Base-by-base conservation (phyloP, 2,329 filamentous ascomycete genomes). In the Diaporthe destruens region DNA sequence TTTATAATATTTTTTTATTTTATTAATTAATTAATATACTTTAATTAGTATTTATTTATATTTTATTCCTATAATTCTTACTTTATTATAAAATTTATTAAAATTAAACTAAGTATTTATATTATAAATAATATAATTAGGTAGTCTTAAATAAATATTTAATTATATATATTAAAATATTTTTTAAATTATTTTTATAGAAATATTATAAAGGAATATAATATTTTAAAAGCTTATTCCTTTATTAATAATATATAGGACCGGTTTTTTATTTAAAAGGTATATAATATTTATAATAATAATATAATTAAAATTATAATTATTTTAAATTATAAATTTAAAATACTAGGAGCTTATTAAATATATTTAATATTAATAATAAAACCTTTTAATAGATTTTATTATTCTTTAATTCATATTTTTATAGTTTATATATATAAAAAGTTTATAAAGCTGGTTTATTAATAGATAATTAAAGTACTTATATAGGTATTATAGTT, bases 41-140 rank as follows among this genome's bases (percentile, higher is more conserved):
- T 54, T 54, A 29, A 54, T 29, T 51, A 51, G 9, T 23, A 51
- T 6, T 51, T 51, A 51, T 23, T 51, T 51, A 51, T 51, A 51
- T 2, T 51, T 11, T 23, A 54, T 54, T 54, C 29, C 29, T 54
- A 54, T 54, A 54, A 54, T 29, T 18, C 18, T 54, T 16, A 8
- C 11, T 1, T 54, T 54, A 9, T 32, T 32, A 29, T 54, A 25
- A 54, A 54, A 54, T 29, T 54, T 54, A 54, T 12, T 29, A 14
- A 29, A 29, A 5, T 29, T 29, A 29, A 29, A 29, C 5, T 29
- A 29, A 29, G 29, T 29, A n/a, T 29, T 32, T 54, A 54, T 29
- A 16, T 54, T 54, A 54, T 54, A 54, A 54, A 51, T 51, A 51
- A 51, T 51, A 51, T 54, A 54, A 29, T 54, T 54, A 54, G 29